These are phyloP conservation scores for Gymnopilus dilepis DNA, from an alignment of 768 basidiomycete species.

Conservation along the genomic window DNA sequence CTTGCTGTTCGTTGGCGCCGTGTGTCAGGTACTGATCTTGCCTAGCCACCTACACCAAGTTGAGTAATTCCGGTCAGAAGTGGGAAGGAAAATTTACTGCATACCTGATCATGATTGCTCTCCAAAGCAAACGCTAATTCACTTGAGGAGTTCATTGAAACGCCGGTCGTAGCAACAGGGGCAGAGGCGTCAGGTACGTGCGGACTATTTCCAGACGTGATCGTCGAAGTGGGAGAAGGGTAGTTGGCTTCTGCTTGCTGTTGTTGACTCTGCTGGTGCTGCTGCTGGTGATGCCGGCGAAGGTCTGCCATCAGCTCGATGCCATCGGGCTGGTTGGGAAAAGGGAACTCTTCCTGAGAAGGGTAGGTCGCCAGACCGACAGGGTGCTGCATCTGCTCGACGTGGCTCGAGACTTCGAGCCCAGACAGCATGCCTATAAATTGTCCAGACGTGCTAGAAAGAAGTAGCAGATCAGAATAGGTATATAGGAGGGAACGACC, in stretches of 20 bases:
- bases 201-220: slow-evolving; percentile 27
- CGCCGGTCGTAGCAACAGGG: slow-evolving; percentile 9
- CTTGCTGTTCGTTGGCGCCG: slow-evolving; percentile 17
- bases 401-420: slow-evolving; percentile 43
- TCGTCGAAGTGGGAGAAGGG: slow-evolving; percentile 30
- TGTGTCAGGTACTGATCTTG: slow-evolving; percentile 25
- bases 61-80: neutral
- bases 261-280: slow-evolving; percentile 23
- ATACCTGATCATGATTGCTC: slow-evolving; percentile 26
- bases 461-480: slow-evolving; percentile 9
- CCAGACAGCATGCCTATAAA: slow-evolving; percentile 49
- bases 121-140: slow-evolving; percentile 35
- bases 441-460: slow-evolving; percentile 38
- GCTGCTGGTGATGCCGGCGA: slow-evolving; percentile 11
- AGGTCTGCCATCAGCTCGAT: slow-evolving; percentile 20
- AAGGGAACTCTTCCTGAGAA: slow-evolving; percentile 33
- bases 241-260: slow-evolving; percentile 24
- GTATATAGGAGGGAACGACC: slow-evolving; percentile 7
- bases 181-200: slow-evolving; percentile 27
- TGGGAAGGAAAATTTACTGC: slow-evolving; percentile 1
- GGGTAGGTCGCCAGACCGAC: slow-evolving; percentile 26
- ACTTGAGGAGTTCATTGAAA: slow-evolving; percentile 32
- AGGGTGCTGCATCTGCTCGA: slow-evolving; percentile 21
- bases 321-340: slow-evolving; percentile 17
- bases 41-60: slow-evolving; percentile 8